A percentile compares a stretch with the other conserved stretches of the same genome.
Evolutionary conservation across 352 stramenopile genomes (phyloP).

Genomic region (Pythium aphanidermatum): DNA sequence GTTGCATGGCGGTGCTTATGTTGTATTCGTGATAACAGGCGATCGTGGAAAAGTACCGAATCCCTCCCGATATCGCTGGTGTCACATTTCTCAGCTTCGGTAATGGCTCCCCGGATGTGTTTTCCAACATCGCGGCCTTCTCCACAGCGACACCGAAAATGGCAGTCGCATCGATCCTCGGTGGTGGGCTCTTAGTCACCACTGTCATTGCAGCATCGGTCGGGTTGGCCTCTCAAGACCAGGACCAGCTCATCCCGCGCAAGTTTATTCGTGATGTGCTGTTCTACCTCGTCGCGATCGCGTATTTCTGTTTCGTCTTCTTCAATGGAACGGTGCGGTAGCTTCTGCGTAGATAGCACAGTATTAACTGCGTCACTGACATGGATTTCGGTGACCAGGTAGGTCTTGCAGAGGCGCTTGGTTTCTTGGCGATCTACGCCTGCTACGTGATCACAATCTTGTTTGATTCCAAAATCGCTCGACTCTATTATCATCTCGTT

Average conservation of each 20-base stretch:
- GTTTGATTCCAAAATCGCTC: slow-evolving; percentile 38
- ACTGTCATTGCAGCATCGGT: slow-evolving; percentile 76
- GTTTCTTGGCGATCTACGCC: slow-evolving; percentile 68
- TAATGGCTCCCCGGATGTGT: slow-evolving; percentile 73
- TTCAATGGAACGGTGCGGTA: slow-evolving; percentile 45
- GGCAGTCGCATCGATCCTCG: slow-evolving; percentile 61
- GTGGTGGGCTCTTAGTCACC: slow-evolving; percentile 61
- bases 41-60: slow-evolving; percentile 73
- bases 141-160: slow-evolving; percentile 56
- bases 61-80: slow-evolving; percentile 63
- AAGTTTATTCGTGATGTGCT: slow-evolving; percentile 68
- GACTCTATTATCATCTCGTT: slow-evolving; percentile 10
- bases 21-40: slow-evolving; percentile 13
- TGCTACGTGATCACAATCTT: slow-evolving; percentile 57
- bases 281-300: slow-evolving; percentile 64
- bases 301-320: slow-evolving; percentile 70
- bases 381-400: slow-evolving; percentile 29
- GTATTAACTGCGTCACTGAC: not conserved
- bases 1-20: not conserved
- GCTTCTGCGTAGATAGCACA: not conserved
- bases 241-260: slow-evolving; percentile 70
- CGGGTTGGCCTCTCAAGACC: slow-evolving; percentile 53
- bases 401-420: slow-evolving; percentile 44
- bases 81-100: slow-evolving; percentile 81
- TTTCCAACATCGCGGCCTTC: slow-evolving; percentile 77